Evolutionary conservation across 2,329 filamentous ascomycete species (phyloP).

Genomic region (Ceratocystis ficicola): DNA sequence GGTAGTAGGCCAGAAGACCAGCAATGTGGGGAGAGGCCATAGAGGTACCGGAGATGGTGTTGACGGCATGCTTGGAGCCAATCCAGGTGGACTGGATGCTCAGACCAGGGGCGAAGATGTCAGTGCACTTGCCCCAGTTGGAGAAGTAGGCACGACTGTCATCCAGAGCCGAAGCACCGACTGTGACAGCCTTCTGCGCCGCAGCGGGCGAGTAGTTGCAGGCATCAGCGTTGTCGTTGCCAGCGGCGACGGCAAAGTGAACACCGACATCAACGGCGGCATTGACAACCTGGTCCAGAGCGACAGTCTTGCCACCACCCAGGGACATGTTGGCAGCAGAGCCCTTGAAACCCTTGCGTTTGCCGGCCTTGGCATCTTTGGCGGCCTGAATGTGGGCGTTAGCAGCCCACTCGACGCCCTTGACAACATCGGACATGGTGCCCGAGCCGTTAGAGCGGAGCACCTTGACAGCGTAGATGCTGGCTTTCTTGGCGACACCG

Average conservation of each 20-base stretch:
- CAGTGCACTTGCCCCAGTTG: constrained; percentile 98
- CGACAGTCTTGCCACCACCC: constrained; percentile 88
- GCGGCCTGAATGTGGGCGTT: constrained; percentile 64
- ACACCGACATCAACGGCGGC: constrained; percentile 83
- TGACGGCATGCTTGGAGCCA: constrained; percentile 86
- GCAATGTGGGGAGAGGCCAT: constrained; percentile 97
- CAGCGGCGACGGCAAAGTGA: constrained; percentile 95
- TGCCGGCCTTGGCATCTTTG: constrained; percentile 68
- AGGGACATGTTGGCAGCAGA: constrained; percentile 99
- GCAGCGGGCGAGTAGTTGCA: constrained; percentile 99
- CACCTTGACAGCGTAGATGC: constrained; percentile 95
- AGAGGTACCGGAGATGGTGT: constrained; percentile 98
- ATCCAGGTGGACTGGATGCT: constrained; percentile 99
- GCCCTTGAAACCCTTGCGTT: constrained; percentile 96
- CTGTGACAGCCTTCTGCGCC: constrained; percentile 81
- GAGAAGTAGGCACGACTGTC: constrained; percentile 99
- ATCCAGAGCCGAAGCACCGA: constrained; percentile 83
- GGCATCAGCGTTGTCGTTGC: constrained; percentile 97
- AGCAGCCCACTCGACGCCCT: constrained; percentile 93
- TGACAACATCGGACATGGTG: constrained; percentile 97
- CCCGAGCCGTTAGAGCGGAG: constrained; percentile 94
- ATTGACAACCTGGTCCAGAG: constrained; percentile 85
- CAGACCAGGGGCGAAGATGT: constrained; percentile 95
- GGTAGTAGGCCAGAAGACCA: constrained; percentile 93
- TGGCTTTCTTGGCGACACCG: constrained; percentile 98